Base-by-base conservation (phyloP, 1,284 basidiomycete genomes). In the Blastosporella zonata region DNA sequence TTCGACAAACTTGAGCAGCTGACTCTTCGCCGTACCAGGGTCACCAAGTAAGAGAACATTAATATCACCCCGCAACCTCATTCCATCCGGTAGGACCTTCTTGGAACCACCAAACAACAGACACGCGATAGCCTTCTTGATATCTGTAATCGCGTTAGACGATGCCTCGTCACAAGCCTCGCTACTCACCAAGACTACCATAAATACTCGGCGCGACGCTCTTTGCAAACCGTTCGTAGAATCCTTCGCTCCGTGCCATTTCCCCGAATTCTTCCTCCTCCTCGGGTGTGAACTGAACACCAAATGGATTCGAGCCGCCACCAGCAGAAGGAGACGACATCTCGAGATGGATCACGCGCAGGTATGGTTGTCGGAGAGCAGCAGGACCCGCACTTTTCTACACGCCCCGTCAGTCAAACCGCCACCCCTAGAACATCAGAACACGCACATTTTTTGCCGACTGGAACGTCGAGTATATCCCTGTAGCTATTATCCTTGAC, bases 131-230 rank as follows among this genome's bases (percentile, higher is more conserved):
- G 97, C 90, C 62, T 98, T 99, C 70, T 99, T 99, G 63, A 99
- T 99, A 66, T 99, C 97, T 90, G 51, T 28, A 36, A 15, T 17
- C 23, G 6, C 42, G 37, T 43, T 50, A 57, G 48, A 55, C 43
- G 33, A 23, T 17, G 15, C 17, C 42, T 3, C 18, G 49, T 22
- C 28, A 46, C 21, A 31, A 12, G 43, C 2, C 12, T 8, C 5
- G 15, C 4, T 20, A 68, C 81, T 47, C 50, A 93, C 93, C 93
- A 31, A 90, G 69, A 65, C 90, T 95, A 29, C 97, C 97, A 64
- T 85, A 99, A 60, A 99, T 99, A 79, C 92, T 96, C 0, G 97
- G 97, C 8, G 90, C 97, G 21, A 99, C 95, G 63, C 93, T 96
- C 58, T 81, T 82, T 0, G 97, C 84, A 66, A 99, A 99, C 17